Base-by-base conservation (phyloP, 495 filamentous ascomycete species). In the Penicillium lagena region DNA sequence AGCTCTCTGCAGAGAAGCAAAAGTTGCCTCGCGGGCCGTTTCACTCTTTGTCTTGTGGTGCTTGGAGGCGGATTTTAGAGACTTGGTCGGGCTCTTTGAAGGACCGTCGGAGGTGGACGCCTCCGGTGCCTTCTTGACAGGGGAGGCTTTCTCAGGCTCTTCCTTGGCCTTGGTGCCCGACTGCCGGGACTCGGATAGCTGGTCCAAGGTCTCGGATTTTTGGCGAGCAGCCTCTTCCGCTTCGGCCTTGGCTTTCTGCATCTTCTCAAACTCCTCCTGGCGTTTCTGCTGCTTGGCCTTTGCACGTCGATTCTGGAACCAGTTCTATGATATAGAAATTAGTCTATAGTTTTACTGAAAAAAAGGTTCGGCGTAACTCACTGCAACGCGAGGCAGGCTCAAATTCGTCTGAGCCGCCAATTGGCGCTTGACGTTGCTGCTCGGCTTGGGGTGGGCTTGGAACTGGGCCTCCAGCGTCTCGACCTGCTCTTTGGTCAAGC, bases 271-370 rank as follows among this genome's bases (percentile, higher is more conserved):
- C 55, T 88, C 82, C 57, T 82, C 78, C 57, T 85, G 81, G 58
- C 82, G 78, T 56, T 72, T 82, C 56, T 88, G 79, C 51, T 87
- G 81, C 69, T 89, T 90, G 29, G 85, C 85, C 59, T 90, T 89
- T 43, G 86, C 86, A 33, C 88, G 82, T 40, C 88, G 77, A 60
- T 93, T 94, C 60, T 94, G 88, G 63, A 91, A 95, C 89, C 89
- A 93, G 54, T 91, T 91, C 89, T 93, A 44, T 31, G 40, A 13
- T 37, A 34, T 5, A 4, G 1, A 35, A 22, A 40, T 58, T 52
- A 58, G 51, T n/a, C 29, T 35, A 22, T 22, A 6, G 6, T 22
- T 22, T 22, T 22, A 3, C 4, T 22, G n/a, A 3, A 14, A 31
- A 39, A 12, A 15, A 36, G 37, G 15, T 6, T 40, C 27, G 29